Conservation (phyloP, 257 asterid species). For the Solanum lycopersicoides region DNA sequence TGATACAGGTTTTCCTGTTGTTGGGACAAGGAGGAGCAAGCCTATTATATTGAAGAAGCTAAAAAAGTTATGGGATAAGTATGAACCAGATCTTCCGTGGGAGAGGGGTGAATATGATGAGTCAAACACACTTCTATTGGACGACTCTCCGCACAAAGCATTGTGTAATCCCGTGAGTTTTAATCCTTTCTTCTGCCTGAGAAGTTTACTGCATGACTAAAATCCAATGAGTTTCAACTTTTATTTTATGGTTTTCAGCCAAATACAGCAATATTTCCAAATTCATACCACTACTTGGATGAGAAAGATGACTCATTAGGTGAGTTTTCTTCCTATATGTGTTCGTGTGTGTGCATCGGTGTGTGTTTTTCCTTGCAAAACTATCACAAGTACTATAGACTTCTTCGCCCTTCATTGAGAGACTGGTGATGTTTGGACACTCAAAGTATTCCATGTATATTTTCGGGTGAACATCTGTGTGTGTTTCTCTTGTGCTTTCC, state of each 20-base stretch:
- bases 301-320: slow-evolving; percentile 56
- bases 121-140: slow-evolving; percentile 73
- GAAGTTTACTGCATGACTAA: slow-evolving; percentile 3
- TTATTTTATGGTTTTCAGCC: slow-evolving; percentile 30
- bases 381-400: not conserved
- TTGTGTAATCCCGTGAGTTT: slow-evolving; percentile 67
- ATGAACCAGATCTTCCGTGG: slow-evolving; percentile 69
- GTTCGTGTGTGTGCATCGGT: not conserved
- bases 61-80: slow-evolving; percentile 66
- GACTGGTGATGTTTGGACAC: not conserved
- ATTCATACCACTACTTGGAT: slow-evolving; percentile 30
- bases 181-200: slow-evolving; percentile 4
- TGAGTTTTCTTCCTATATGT: slow-evolving; percentile 18
- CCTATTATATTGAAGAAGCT: slow-evolving; percentile 76
- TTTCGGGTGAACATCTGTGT: not conserved
- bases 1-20: slow-evolving; percentile 31
- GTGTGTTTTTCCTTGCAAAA: not conserved
- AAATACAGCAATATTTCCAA: slow-evolving; percentile 70
- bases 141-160: slow-evolving; percentile 82
- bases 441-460: not conserved
- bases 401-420: not conserved
- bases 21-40: slow-evolving; percentile 42
- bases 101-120: slow-evolving; percentile 63
- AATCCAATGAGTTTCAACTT: slow-evolving; percentile 46
- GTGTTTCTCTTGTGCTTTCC: not conserved